Conservation (phyloP, 495 filamentous ascomycete species). For the Immersiella caudata region DNA sequence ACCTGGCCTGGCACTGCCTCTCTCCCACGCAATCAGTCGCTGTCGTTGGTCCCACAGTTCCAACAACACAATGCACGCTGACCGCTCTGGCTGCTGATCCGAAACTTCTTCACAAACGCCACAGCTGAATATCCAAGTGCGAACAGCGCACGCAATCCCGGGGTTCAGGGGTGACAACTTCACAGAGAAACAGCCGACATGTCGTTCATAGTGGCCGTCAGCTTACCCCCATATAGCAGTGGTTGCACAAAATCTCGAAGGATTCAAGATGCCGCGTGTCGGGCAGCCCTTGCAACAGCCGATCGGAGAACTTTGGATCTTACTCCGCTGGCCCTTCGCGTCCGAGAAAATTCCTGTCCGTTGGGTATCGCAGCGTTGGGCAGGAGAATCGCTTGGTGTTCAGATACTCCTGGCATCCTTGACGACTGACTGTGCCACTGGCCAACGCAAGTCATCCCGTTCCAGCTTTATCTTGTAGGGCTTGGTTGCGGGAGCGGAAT, state of each 20-base stretch:
- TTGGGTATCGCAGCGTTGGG: not conserved
- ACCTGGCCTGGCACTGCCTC: not conserved
- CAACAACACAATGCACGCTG: not conserved
- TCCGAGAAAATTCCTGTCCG: not conserved
- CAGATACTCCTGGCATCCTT: not conserved
- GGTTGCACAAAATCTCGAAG: constrained; percentile 16
- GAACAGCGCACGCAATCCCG: not conserved
- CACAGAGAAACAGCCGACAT: constrained; percentile 14
- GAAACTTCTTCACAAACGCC: not conserved
- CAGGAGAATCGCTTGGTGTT: not conserved
- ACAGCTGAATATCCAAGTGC: not conserved
- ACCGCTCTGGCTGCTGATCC: not conserved
- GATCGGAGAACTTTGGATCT: not conserved
- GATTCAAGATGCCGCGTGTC: constrained; percentile 16
- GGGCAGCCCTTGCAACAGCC: constrained; percentile 5
- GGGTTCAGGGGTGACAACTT: not conserved
- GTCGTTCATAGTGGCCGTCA: constrained; percentile 16
- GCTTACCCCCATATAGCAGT: constrained; percentile 14
- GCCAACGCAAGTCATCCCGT: too few relatives aligned
- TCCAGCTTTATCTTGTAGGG: not conserved
- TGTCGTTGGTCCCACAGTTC: not conserved
- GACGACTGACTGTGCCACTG: too few relatives aligned
- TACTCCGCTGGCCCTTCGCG: not conserved
- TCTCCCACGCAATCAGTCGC: not conserved
- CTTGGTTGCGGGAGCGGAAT: not conserved